Conservation (phyloP, 805 yeast species). For the Candida coquimbonensis region DNA sequence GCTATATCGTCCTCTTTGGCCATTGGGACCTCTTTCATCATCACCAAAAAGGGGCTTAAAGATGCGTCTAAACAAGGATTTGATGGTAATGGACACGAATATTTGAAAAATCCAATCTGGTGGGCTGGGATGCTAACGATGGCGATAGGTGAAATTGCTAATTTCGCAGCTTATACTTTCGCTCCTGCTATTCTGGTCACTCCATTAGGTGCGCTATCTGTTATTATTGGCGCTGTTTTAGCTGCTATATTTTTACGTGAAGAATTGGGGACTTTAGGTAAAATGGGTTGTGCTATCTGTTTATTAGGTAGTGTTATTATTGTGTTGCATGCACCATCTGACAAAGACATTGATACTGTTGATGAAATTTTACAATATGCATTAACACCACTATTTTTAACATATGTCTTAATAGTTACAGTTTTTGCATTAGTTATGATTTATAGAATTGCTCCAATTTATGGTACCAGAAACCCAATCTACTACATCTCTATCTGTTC, state of each 20-base stretch:
- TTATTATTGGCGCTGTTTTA: conserved; percentile 84
- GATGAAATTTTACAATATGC: conserved; percentile 84
- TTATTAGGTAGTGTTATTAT: conserved; percentile 82
- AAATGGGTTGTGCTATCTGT: conserved; percentile 90
- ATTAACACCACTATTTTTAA: conserved; percentile 64
- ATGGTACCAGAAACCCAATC: conserved; percentile 80
- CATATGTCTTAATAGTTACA: conserved; percentile 57
- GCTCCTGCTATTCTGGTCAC: conserved; percentile 92
- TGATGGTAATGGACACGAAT: conserved; percentile 68
- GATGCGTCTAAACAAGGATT: conserved; percentile 61
- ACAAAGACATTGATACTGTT: conserved; percentile 79
- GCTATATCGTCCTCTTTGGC: conserved; percentile 86
- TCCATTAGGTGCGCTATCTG: conserved; percentile 85
- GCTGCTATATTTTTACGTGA: conserved; percentile 83
- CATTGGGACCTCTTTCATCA: conserved; percentile 83
- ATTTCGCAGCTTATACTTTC: conserved; percentile 91
- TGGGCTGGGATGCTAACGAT: conserved; percentile 87
- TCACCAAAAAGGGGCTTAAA: conserved; percentile 80
- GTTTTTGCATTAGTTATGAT: conserved; percentile 72
- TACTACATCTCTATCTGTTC: conserved; percentile 86
- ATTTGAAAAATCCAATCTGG: conserved; percentile 83
- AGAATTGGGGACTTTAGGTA: conserved; percentile 81
- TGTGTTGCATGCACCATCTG: conserved; percentile 91
- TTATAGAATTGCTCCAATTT: conserved; percentile 71
- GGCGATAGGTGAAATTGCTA: conserved; percentile 90